These are phyloP conservation scores for Lentinula guzmanii DNA, from an alignment of 768 basidiomycete species.

Conservation along the genomic window DNA sequence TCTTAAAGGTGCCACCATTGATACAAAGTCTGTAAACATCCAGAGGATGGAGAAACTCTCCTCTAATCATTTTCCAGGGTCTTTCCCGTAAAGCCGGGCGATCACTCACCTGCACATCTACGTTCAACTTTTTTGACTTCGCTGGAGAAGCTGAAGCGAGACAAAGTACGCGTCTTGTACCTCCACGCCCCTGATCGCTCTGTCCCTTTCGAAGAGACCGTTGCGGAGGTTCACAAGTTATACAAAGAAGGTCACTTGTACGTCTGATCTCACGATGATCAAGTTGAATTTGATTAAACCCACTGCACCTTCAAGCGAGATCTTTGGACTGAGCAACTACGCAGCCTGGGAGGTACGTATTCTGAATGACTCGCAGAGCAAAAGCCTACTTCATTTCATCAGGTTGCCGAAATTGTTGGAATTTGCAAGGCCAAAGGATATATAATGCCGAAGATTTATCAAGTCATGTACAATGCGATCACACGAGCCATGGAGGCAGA, in stretches of 20 bases:
- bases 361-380: not conserved
- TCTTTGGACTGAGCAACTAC: conserved; percentile 45
- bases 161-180: conserved; percentile 34
- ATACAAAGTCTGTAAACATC: conserved; percentile 36
- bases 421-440: conserved; percentile 41
- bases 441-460: conserved; percentile 40
- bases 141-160: conserved; percentile 22
- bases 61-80: conserved; percentile 21
- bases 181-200: conserved; percentile 45
- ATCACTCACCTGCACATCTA: conserved; percentile 29
- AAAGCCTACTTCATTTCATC: not conserved
- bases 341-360: conserved; percentile 39
- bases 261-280: conserved; percentile 10
- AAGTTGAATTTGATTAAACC: not conserved
- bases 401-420: conserved; percentile 43
- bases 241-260: conserved; percentile 42
- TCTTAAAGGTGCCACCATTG: conserved; percentile 32
- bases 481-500: conserved; percentile 42
- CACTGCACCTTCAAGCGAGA: conserved; percentile 25
- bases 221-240: conserved; percentile 34
- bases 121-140: conserved; percentile 31
- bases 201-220: conserved; percentile 42
- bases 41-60: not conserved
- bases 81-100: conserved; percentile 31
- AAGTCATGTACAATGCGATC: conserved; percentile 41